Percentiles rank a stretch among this genome's conserved stretches.
Conservation (phyloP, 2,329 filamentous ascomycete genomes). For the Fusarium nygamai region DNA sequence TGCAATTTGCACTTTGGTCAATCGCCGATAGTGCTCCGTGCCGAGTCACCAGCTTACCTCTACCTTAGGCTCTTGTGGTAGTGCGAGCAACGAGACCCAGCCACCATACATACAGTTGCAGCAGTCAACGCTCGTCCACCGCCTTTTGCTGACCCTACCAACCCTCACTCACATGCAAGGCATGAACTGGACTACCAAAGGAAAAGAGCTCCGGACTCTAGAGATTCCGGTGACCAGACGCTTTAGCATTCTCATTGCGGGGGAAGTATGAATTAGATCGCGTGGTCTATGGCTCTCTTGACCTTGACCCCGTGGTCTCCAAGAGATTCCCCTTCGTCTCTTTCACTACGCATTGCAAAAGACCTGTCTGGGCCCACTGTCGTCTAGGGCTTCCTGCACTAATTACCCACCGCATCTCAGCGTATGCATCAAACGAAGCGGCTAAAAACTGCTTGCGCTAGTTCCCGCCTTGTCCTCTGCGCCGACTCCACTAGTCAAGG, state of each 20-base stretch:
- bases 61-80: slow-evolving; percentile 5
- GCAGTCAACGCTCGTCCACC: slow-evolving; percentile 25
- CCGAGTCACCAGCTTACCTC: slow-evolving; percentile 24
- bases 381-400: slow-evolving; percentile 10
- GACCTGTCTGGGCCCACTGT: slow-evolving; percentile 24
- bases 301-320: slow-evolving; percentile 17
- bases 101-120: slow-evolving; percentile 2
- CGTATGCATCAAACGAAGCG: slow-evolving; percentile 46
- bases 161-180: slow-evolving; percentile 3
- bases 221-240: neutral
- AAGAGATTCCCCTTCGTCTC: slow-evolving; percentile 7
- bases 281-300: slow-evolving; percentile 11
- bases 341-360: slow-evolving; percentile 17
- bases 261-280: slow-evolving; percentile 1
- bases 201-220: neutral
- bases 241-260: slow-evolving; percentile 12
- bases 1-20: slow-evolving; percentile 25
- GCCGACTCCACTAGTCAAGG: slow-evolving; percentile 27
- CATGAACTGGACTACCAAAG: neutral
- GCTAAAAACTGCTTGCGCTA: slow-evolving; percentile 42
- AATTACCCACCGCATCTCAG: slow-evolving; percentile 12
- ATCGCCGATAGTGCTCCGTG: slow-evolving; percentile 32
- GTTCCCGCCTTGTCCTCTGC: slow-evolving; percentile 43
- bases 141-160: slow-evolving; percentile 30
- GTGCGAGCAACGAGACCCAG: slow-evolving; percentile 14